These are phyloP conservation scores for Cyanodermella asteris DNA, from an alignment of 2,329 filamentous ascomycete species.

Conservation along the genomic window DNA sequence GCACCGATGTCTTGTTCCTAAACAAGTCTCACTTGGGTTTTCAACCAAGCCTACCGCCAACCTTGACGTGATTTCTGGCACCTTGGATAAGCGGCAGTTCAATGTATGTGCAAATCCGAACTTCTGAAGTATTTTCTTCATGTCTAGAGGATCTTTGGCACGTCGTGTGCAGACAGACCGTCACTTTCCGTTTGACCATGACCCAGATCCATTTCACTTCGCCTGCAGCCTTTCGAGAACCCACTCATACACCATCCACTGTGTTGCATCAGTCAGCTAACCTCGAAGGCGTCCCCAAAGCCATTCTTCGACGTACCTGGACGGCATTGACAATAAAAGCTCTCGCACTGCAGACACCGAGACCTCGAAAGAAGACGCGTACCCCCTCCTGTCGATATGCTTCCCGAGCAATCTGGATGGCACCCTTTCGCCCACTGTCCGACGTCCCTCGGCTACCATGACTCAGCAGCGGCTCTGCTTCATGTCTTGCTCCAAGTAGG, in stretches of 20 bases:
- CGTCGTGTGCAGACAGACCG: too few relatives aligned
- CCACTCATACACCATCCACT: slow-evolving; percentile 85
- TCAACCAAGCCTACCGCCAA: too few relatives aligned
- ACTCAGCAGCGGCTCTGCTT: slow-evolving; percentile 7
- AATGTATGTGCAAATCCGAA: too few relatives aligned
- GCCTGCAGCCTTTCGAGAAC: slow-evolving; percentile 36
- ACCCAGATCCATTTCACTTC: too few relatives aligned
- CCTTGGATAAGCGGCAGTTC: too few relatives aligned
- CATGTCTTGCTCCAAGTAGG: slow-evolving; percentile 7
- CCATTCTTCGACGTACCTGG: slow-evolving; percentile 28
- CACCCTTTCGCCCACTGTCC: slow-evolving; percentile 22
- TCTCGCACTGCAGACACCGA: slow-evolving; percentile 61
- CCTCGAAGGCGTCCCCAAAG: slow-evolving; percentile 1
- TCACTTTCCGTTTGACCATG: too few relatives aligned
- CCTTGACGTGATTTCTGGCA: too few relatives aligned
- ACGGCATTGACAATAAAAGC: slow-evolving; percentile 87
- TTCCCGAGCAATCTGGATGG: slow-evolving; percentile 40
- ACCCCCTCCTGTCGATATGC: slow-evolving; percentile 44
- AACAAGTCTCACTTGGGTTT: too few relatives aligned
- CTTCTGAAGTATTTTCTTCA: too few relatives aligned
- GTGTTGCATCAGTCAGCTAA: slow-evolving; percentile 10
- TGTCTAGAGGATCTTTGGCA: too few relatives aligned
- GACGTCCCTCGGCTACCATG: too few relatives aligned
- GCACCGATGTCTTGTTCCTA: too few relatives aligned
- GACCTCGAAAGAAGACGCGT: slow-evolving; percentile 45